These are phyloP conservation scores for Chrysoporthe cubensis DNA, from an alignment of 2,329 filamentous ascomycete genomes.

Conservation along the genomic window DNA sequence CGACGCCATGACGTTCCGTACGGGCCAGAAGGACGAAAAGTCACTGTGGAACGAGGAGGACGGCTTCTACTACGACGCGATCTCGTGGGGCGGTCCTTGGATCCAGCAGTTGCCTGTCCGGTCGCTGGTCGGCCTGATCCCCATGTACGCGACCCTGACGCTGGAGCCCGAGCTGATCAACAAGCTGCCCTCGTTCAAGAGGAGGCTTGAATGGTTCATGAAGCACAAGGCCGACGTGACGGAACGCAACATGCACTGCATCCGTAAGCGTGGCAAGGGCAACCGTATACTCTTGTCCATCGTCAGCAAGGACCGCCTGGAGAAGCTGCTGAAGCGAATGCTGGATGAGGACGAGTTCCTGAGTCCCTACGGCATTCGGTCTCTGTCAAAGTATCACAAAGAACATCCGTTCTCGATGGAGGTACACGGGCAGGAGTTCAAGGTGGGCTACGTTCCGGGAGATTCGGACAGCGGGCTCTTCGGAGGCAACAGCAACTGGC, in stretches of 20 bases:
- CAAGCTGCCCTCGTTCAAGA: conserved; percentile 90
- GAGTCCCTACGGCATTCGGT: conserved; percentile 86
- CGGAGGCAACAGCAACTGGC: conserved; percentile 97
- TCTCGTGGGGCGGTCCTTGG: conserved; percentile 93
- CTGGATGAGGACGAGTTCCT: conserved; percentile 93
- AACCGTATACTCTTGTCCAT: conserved; percentile 86
- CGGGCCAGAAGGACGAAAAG: conserved; percentile 70
- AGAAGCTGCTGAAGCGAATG: conserved; percentile 89
- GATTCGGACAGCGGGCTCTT: conserved; percentile 95
- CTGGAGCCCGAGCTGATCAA: conserved; percentile 93
- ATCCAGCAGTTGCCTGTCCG: conserved; percentile 90
- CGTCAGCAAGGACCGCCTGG: conserved; percentile 89
- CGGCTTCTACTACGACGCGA: conserved; percentile 98
- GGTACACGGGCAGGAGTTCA: conserved; percentile 88
- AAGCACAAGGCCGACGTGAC: conserved; percentile 84
- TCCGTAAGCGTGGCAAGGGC: conserved; percentile 87
- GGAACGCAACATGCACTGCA: conserved; percentile 92
- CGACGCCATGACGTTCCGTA: conserved; percentile 91
- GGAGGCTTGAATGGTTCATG: conserved; percentile 91
- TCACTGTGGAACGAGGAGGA: conserved; percentile 97
- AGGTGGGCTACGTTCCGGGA: conserved; percentile 88
- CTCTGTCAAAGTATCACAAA: conserved; percentile 88
- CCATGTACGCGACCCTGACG: conserved; percentile 88
- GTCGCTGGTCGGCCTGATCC: conserved; percentile 91
- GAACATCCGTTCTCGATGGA: conserved; percentile 93